Evolutionary conservation across 768 basidiomycete genomes (phyloP).

Genomic region (Rhodotorula kratochvilovae): DNA sequence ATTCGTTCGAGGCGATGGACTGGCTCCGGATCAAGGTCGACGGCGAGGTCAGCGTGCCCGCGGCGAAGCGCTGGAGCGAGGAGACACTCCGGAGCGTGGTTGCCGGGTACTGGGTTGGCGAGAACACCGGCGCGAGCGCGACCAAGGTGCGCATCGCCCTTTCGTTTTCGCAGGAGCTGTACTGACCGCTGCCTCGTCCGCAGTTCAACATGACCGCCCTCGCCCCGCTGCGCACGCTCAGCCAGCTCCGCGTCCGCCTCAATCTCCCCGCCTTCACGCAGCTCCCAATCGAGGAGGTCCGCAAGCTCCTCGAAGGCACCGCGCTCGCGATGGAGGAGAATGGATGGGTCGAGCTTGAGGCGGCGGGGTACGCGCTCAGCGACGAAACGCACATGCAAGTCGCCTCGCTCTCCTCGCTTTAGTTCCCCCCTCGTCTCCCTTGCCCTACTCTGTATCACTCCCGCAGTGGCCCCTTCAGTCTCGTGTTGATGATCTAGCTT

Average conservation of each 20-base stretch:
- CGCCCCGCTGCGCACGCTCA: not conserved
- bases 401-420: not conserved
- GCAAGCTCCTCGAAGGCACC: not conserved
- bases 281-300: not conserved
- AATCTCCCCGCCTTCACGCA: slow-evolving; percentile 17
- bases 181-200: not conserved
- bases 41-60: not conserved
- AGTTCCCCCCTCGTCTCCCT: not conserved
- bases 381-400: slow-evolving; percentile 22
- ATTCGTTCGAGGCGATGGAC: slow-evolving; percentile 13
- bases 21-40: not conserved
- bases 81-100: not conserved
- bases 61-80: slow-evolving; percentile 1
- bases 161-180: not conserved
- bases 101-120: slow-evolving; percentile 13
- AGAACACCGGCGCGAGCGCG: slow-evolving; percentile 12
- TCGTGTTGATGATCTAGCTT: not conserved
- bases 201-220: slow-evolving; percentile 20
- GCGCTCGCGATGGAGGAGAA: not conserved
- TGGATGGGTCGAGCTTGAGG: slow-evolving; percentile 17
- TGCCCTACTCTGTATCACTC: not conserved
- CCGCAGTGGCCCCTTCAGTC: not conserved
- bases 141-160: slow-evolving; percentile 6
- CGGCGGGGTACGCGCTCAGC: slow-evolving; percentile 11
- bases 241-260: slow-evolving; percentile 9